These are phyloP conservation scores for Globisporangium takayamanum DNA, from an alignment of 352 stramenopile species.

Conservation along the genomic window DNA sequence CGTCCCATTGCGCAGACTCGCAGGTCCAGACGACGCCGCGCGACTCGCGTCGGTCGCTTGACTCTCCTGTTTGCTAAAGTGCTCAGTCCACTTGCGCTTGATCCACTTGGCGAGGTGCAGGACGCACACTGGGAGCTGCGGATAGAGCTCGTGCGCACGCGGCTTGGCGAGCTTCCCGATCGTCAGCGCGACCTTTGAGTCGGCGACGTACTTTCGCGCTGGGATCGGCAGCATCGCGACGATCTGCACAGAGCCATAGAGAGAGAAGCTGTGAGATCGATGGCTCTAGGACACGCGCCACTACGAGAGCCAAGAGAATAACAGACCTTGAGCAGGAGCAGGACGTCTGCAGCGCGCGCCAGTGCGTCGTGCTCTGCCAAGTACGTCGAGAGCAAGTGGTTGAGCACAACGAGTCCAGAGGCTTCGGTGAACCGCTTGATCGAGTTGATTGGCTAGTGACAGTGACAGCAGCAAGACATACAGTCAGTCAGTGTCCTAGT, in stretches of 20 bases:
- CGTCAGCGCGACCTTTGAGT: constrained; percentile 55
- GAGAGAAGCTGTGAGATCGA: not conserved
- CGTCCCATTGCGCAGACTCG: constrained; percentile 12
- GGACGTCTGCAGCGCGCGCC: constrained; percentile 6
- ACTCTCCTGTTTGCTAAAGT: constrained; percentile 24
- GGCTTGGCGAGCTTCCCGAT: constrained; percentile 47
- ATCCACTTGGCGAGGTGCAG: constrained; percentile 62
- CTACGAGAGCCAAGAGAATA: not conserved
- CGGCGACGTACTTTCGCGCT: constrained; percentile 38
- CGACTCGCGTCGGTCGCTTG: not conserved
- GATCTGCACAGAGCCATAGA: constrained; percentile 28
- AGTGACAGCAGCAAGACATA: not conserved
- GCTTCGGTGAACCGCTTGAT: constrained; percentile 56
- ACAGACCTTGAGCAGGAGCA: constrained; percentile 12
- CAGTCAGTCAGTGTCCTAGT: not conserved
- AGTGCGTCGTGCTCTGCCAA: constrained; percentile 21
- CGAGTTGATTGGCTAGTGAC: constrained; percentile 43
- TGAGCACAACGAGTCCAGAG: constrained; percentile 49
- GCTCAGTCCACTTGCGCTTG: constrained; percentile 53
- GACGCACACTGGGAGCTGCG: constrained; percentile 36
- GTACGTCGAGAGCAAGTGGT: constrained; percentile 37
- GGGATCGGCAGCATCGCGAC: constrained; percentile 70
- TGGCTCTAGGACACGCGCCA: not conserved
- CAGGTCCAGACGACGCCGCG: constrained; percentile 6
- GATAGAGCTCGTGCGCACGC: constrained; percentile 23